Base-by-base conservation (phyloP, 2,329 filamentous ascomycete species). In the Colletotrichum orchidophilum region DNA sequence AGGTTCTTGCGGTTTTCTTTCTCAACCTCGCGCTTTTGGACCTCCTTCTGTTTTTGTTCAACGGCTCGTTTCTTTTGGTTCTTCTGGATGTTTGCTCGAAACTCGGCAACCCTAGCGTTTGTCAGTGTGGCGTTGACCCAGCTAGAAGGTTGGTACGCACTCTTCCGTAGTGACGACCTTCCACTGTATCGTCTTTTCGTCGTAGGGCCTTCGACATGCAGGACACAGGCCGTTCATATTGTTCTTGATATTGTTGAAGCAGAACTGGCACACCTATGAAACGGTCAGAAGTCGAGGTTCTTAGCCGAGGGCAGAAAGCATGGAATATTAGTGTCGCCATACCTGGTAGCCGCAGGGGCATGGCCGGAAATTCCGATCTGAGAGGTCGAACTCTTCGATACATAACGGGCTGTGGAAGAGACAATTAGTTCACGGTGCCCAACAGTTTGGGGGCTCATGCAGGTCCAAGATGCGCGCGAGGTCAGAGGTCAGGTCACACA, bases 261-360 rank as follows among this genome's bases (percentile, higher is more conserved):
- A 99, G 84, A 99, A 99, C 86, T 99, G 97, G 83, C 96, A 99
- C 81, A 99, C 96, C 95, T 98, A 78, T 55, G 27, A 63, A 58
- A 63, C 64, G 12, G 65, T 71, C 33, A 71, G 59, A 63, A 24
- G 54, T 68, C 52, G 53, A 53, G 15, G 42, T 15, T 63, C 33
- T 64, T 29, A 27, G n/a, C 15, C 24, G 39, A 35, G 1, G 21
- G 18, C 24, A 49, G n/a, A 6, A 21, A 13, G 15, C 26, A 12
- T 53, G 46, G 53, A 3, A 33, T 21, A 13, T 27, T n/a, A 18
- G 33, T 29, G 13, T 26, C 12, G 31, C 66, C 87, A 74, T 89
- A 98, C 96, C 90, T 98, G 96, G 79, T 99, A 99, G 73, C 96
- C 96, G 80, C 96, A 99, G 69, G 96, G 96, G 86, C 96, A 99